Evolutionary conservation across 1,284 basidiomycete species (phyloP), one percentile per base, ranked within the genome.

Genomic region (Pyrrhoderma lamaoense): DNA sequence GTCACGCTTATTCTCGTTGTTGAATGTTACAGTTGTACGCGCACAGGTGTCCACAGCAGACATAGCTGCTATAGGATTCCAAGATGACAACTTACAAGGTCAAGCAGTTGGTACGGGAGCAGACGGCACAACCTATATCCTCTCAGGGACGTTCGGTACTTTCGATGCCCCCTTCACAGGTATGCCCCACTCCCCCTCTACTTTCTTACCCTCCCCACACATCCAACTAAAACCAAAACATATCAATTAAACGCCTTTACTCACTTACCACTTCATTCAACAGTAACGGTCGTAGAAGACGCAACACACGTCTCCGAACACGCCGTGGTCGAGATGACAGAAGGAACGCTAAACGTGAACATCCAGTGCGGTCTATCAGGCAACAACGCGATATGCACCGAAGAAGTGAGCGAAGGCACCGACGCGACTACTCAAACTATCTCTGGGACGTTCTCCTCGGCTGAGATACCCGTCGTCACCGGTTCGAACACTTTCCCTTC

Each of bases 241-340:
- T 27, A 11, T 13, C 14, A 16, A 7, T 45, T 8, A 45, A 13
- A 8, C 5, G 2, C 13, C 4, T 38, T 37, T 16, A 14, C 37
- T 21, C 14, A 5, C 38, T 22, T n/a, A 7, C 38, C 21, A 5
- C n/a, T 22, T 22, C 38, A 38, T 31, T 2, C 19, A 13, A 14
- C 39, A 55, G 53, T 55, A 25, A 55, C 53, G 4, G 27, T 55
- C 14, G 53, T 51, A 21, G 34, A 55, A 25, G 53, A 40, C 34
- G 49, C 49, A 31, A 47, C 53, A 23, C 45, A 51, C 39, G 42
- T 55, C 27, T 47, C 53, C 11, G 44, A 51, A 36, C 25, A n/a
- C 44, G 53, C 53, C 13, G 46, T 40, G 14, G 38, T 55, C 27
- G 37, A 36, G 11, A 48, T 49, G 13, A 45, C 49, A 25, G 44